Conservation (phyloP, 176 grass and related monocot species). For the Bromus sterilis region DNA sequence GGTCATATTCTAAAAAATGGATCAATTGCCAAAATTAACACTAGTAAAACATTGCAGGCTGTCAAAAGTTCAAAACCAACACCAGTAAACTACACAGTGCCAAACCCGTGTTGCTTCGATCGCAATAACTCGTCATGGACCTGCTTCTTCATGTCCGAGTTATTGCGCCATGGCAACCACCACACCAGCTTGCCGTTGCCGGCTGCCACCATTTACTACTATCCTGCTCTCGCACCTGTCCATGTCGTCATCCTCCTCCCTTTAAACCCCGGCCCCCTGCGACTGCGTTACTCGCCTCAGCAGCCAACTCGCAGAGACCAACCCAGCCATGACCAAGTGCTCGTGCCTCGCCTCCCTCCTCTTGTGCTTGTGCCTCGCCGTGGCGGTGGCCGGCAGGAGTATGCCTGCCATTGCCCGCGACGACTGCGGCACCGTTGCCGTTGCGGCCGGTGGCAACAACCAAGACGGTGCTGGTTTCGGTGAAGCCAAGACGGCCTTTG, state of each 20-base stretch:
- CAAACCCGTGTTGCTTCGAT: no score
- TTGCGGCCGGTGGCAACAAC: neutral
- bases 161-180: conserved; percentile 18
- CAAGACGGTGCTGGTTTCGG: neutral
- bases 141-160: conserved; percentile 11
- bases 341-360: conserved; percentile 24
- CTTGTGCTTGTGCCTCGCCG: conserved; percentile 34
- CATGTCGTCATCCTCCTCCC: conserved; percentile 1
- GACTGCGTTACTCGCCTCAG: neutral
- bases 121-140: conserved; percentile 5
- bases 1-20: no score
- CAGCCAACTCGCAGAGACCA: neutral
- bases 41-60: no score
- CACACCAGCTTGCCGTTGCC: neutral
- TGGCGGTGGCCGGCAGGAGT: neutral
- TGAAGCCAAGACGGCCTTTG: conserved; percentile 15
- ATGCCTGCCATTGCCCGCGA: neutral
- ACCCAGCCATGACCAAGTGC: conserved; percentile 12
- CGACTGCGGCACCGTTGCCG: neutral
- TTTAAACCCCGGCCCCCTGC: conserved; percentile 10
- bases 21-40: no score
- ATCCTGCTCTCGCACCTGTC: neutral
- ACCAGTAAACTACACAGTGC: no score
- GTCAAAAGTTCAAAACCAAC: no score
- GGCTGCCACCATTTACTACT: conserved; percentile 5